Percentiles rank a stretch among this genome's conserved stretches.
These are phyloP conservation scores for Fusarium sp. DNA, from an alignment of 2,329 filamentous ascomycete species.

Conservation along the genomic window DNA sequence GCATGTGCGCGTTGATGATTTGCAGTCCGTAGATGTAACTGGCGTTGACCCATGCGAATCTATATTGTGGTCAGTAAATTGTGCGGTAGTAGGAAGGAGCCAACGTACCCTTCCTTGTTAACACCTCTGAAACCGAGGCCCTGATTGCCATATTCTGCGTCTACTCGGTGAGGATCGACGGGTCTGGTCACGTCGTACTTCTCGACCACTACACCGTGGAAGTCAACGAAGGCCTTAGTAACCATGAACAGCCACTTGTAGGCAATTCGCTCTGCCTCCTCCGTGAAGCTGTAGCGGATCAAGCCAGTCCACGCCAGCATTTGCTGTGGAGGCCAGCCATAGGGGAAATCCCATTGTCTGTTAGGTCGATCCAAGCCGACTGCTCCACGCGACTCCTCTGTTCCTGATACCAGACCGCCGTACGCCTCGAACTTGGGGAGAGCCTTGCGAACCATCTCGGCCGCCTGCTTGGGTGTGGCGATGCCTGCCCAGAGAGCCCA, in stretches of 20 bases:
- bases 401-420: conserved; percentile 90
- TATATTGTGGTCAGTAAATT: conserved; percentile 57
- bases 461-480: conserved; percentile 87
- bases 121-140: conserved; percentile 95
- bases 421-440: conserved; percentile 89
- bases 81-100: neutral
- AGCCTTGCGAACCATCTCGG: conserved; percentile 81
- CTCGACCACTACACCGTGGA: conserved; percentile 97
- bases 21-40: conserved; percentile 95
- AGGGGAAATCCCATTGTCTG: conserved; percentile 98
- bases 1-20: conserved; percentile 89
- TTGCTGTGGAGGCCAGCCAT: conserved; percentile 98
- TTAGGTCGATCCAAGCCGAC: conserved; percentile 88
- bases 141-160: conserved; percentile 98
- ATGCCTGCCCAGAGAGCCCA: conserved; percentile 98
- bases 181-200: conserved; percentile 97
- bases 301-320: conserved; percentile 97
- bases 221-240: conserved; percentile 97
- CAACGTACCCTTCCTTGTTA: conserved; percentile 85
- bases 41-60: conserved; percentile 99
- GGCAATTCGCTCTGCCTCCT: conserved; percentile 88
- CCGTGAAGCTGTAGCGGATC: conserved; percentile 89
- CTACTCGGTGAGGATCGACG: conserved; percentile 91
- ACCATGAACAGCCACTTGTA: conserved; percentile 99
- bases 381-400: conserved; percentile 85